These are phyloP conservation scores for Colletotrichum euphorbiae DNA, from an alignment of 2,329 filamentous ascomycete genomes.

Conservation along the genomic window DNA sequence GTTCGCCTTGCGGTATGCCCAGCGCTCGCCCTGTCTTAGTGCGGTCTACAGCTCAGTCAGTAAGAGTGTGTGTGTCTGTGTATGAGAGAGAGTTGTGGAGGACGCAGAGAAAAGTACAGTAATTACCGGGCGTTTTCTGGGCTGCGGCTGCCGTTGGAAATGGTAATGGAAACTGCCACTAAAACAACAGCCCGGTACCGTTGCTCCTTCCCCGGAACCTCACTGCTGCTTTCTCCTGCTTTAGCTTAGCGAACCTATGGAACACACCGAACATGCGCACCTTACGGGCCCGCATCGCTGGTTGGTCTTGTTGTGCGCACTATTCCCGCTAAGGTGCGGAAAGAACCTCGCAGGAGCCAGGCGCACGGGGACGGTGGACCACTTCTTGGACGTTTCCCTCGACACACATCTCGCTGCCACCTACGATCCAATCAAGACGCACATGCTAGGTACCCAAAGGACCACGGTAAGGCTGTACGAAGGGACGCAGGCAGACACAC, in stretches of 20 bases:
- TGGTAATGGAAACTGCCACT: background rate
- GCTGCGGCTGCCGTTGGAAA: too few relatives aligned
- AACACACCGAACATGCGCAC: background rate
- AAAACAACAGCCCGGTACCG: background rate
- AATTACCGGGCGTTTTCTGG: conserved; percentile 4
- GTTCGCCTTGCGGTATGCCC: conserved; percentile 37
- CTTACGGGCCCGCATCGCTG: too few relatives aligned
- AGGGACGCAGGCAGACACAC: conserved; percentile 1
- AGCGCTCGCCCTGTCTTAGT: conserved; percentile 23
- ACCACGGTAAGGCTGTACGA: conserved; percentile 9
- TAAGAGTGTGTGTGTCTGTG: background rate
- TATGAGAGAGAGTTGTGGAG: background rate
- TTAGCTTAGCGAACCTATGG: background rate
- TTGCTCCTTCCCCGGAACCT: background rate
- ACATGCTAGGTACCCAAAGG: too few relatives aligned
- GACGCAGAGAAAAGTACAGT: background rate
- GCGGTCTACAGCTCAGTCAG: background rate
- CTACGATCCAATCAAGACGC: background rate
- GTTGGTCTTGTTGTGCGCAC: background rate
- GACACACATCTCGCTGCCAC: conserved; percentile 23
- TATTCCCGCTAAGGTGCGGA: background rate
- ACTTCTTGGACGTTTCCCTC: background rate
- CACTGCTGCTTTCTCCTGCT: background rate
- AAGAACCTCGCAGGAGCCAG: background rate
- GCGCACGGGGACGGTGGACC: background rate